Conservation (phyloP, 768 basidiomycete genomes). For the Crassisporium funariophilum region DNA sequence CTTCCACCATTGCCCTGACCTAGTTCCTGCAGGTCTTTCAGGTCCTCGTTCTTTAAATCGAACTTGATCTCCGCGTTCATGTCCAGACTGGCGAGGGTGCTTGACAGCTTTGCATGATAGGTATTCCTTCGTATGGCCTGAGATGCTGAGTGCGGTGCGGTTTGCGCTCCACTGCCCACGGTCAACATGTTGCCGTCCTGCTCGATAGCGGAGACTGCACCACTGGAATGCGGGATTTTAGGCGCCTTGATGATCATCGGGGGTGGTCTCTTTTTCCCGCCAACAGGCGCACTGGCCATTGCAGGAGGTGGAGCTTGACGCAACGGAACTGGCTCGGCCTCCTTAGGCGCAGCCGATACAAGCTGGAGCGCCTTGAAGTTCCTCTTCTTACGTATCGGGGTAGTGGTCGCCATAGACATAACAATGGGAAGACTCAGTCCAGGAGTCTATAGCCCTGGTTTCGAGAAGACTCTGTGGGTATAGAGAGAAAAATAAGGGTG, state of each 20-base stretch:
- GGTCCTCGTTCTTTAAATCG: slow-evolving; percentile 85
- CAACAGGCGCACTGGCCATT: slow-evolving; percentile 42
- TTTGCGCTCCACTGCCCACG: slow-evolving; percentile 46
- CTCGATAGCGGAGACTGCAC: slow-evolving; percentile 39
- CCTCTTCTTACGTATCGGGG: slow-evolving; percentile 84
- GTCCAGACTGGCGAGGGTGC: slow-evolving; percentile 84
- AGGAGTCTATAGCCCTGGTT: slow-evolving; percentile 2
- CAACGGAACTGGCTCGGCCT: slow-evolving; percentile 45
- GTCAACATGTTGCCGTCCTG: slow-evolving; percentile 50
- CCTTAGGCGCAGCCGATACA: slow-evolving; percentile 35
- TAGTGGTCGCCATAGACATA: slow-evolving; percentile 34
- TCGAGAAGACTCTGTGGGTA: slow-evolving; percentile 1
- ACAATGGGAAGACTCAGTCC: slow-evolving; percentile 1
- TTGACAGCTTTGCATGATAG: slow-evolving; percentile 79
- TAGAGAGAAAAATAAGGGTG: slow-evolving; percentile 5
- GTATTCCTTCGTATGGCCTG: slow-evolving; percentile 63
- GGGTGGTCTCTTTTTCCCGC: slow-evolving; percentile 72
- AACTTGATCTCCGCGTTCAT: slow-evolving; percentile 84
- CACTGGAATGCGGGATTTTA: slow-evolving; percentile 52
- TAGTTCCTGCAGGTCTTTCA: slow-evolving; percentile 87
- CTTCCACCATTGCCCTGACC: slow-evolving; percentile 98
- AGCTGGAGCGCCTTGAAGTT: slow-evolving; percentile 89
- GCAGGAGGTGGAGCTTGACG: slow-evolving; percentile 42
- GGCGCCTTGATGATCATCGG: slow-evolving; percentile 83
- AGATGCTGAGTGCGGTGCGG: slow-evolving; percentile 58